Conservation (phyloP, 805 yeast species). For the Wickerhamiella brachini region DNA sequence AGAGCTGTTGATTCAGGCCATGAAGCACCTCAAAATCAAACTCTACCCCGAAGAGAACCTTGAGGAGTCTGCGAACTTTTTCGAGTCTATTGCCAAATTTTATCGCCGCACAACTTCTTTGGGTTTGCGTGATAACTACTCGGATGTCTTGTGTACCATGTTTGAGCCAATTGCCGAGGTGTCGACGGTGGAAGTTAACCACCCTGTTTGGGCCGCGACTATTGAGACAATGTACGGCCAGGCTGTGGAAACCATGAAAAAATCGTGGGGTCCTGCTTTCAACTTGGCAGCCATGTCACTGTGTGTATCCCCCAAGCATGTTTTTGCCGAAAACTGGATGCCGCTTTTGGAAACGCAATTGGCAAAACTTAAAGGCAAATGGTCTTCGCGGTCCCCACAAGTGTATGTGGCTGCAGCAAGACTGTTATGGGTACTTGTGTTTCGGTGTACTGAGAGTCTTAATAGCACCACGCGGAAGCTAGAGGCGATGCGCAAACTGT, state of each 20-base stretch:
- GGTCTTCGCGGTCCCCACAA: conserved; percentile 29
- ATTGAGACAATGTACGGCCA: conserved; percentile 45
- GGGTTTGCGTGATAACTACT: conserved; percentile 60
- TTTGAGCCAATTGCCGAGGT: conserved; percentile 72
- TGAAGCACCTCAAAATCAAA: conserved; percentile 68
- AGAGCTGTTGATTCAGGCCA: conserved; percentile 73
- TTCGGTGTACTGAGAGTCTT: conserved; percentile 74
- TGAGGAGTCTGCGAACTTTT: conserved; percentile 87
- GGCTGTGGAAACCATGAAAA: conserved; percentile 32
- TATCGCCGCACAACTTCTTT: conserved; percentile 47
- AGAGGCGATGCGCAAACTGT: conserved; percentile 43
- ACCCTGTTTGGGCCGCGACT: conserved; percentile 88
- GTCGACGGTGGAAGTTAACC: conserved; percentile 87
- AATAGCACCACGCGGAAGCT: conserved; percentile 75
- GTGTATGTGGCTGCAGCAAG: conserved; percentile 56
- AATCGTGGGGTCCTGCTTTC: conserved; percentile 54
- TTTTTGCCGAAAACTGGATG: conserved; percentile 64
- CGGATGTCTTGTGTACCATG: conserved; percentile 66
- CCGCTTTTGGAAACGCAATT: conserved; percentile 47
- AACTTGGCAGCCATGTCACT: conserved; percentile 58
- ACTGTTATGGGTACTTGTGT: conserved; percentile 79
- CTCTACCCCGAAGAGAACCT: conserved; percentile 79
- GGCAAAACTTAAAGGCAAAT: conserved; percentile 53
- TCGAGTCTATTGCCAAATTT: conserved; percentile 75
- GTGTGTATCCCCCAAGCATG: conserved; percentile 65